Evolutionary conservation across 208 protist genomes (phyloP).

Genomic region (Acanthamoeba lenticulata): DNA sequence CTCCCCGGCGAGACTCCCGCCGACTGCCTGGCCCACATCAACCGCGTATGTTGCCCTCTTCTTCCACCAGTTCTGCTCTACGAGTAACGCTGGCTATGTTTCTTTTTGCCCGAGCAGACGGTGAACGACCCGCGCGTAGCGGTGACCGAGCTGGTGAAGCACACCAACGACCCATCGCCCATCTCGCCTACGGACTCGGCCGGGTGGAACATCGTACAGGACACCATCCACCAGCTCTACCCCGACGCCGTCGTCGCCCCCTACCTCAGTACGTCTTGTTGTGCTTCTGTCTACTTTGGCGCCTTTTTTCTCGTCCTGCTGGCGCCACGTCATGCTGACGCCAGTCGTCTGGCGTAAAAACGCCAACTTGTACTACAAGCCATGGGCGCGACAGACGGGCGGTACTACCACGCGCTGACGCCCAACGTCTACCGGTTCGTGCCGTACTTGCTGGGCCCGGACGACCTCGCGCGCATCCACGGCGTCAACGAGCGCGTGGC

Average conservation of each 20-base stretch:
- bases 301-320: too few relatives aligned
- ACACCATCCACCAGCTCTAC: background rate
- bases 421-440: conserved; percentile 63
- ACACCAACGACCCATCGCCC: conserved; percentile 63
- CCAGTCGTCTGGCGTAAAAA: background rate
- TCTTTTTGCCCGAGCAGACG: background rate
- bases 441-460: background rate
- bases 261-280: background rate
- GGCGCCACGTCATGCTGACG: too few relatives aligned
- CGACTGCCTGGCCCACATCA: conserved; percentile 10
- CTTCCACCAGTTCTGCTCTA: background rate
- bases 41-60: background rate
- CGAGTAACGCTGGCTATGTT: background rate
- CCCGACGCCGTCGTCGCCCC: conserved; percentile 11
- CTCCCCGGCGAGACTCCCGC: conserved; percentile 39
- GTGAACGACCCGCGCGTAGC: conserved; percentile 63
- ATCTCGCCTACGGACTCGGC: background rate
- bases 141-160: background rate
- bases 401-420: conserved; percentile 58
- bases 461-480: conserved; percentile 55
- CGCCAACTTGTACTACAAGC: background rate
- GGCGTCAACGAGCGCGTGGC: conserved; percentile 69
- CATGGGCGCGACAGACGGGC: conserved; percentile 69
- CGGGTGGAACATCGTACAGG: background rate
- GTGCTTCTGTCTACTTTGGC: too few relatives aligned